phyloP scores from a whole-genome alignment of 2,329 filamentous ascomycete genomes.

The Elsinoe batatas region DNA sequence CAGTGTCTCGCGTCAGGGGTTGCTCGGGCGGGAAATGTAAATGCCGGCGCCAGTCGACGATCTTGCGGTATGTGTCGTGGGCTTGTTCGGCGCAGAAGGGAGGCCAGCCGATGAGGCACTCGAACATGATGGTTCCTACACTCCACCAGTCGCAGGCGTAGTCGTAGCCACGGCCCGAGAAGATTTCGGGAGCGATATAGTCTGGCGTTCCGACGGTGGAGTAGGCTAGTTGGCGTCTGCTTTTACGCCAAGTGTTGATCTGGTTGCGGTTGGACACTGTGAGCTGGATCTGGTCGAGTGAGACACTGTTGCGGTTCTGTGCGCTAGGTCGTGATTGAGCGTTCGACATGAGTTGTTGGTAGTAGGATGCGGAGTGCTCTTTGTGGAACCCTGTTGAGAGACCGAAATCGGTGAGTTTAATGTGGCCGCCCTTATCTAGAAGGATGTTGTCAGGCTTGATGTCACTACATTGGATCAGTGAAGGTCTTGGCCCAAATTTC shows the following conservation, averaged over 20 bases:
- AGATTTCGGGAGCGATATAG: conserved; percentile 97
- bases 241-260: conserved; percentile 98
- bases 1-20: conserved; percentile 75
- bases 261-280: conserved; percentile 96
- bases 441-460: conserved; percentile 99
- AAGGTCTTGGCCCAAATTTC: background rate
- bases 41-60: conserved; percentile 94
- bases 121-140: conserved; percentile 98
- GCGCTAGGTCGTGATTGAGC: conserved; percentile 32
- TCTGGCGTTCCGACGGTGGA: conserved; percentile 97
- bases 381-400: conserved; percentile 97
- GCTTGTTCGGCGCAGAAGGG: conserved; percentile 97
- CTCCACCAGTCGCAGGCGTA: conserved; percentile 99
- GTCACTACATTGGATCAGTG: conserved; percentile 52
- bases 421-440: conserved; percentile 86
- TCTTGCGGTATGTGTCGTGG: conserved; percentile 97
- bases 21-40: conserved; percentile 96
- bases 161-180: conserved; percentile 90
- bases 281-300: conserved; percentile 94
- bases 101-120: conserved; percentile 96
- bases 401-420: conserved; percentile 97
- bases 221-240: conserved; percentile 89
- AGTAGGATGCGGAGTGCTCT: conserved; percentile 95
- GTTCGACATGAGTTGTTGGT: conserved; percentile 81
- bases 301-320: conserved; percentile 79